Evolutionary conservation across 257 asterid species (phyloP), one percentile per base, ranked within the genome.

Genomic region (Penstemon barbatus): DNA sequence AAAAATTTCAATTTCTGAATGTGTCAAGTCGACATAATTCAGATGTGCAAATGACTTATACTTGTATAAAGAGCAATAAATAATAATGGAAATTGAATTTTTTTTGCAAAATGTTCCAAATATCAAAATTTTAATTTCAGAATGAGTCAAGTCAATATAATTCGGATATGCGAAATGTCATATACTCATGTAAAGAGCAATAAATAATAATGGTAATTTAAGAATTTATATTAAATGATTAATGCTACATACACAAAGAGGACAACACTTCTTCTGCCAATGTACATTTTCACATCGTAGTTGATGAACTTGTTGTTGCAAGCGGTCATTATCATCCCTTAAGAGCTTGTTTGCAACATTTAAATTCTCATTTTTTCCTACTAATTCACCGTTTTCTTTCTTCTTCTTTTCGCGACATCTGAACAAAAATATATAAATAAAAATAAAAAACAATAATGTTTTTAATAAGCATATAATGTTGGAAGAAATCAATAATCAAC

Each of bases 321-420:
- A 53, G 8, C 43, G 60, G n/a, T 72, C 80, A 44, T 72, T 82
- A 57, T 76, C 82, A 54, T 78, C 79, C 82, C 43, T 62, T 41
- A 80, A 39, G n/a, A 72, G 10, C 56, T 59, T 72, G 10, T 72
- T 74, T 18, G 77, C 54, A 8, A 64, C 57, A 56, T 44, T 13
- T 65, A 85, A 57, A 39, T 65, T 71, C 77, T 59, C 71, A 71
- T 73, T 83, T 60, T 79, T 74, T 8, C 11, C 58, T 5, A 37
- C 73, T 53, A 68, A 69, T 6, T 61, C 71, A 3, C 41, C 51
- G 9, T 19, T 64, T 67, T 67, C 84, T 67, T 73, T 85, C 70
- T 53, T 69, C 71, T 78, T 77, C 77, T 72, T 80, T 51, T 78
- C 79, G 25, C 80, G 83, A 25, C 79, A 57, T 76, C 88, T 85